phyloP scores from a whole-genome alignment of 2,329 filamentous ascomycete species.

The Lecanicillium sp. region DNA sequence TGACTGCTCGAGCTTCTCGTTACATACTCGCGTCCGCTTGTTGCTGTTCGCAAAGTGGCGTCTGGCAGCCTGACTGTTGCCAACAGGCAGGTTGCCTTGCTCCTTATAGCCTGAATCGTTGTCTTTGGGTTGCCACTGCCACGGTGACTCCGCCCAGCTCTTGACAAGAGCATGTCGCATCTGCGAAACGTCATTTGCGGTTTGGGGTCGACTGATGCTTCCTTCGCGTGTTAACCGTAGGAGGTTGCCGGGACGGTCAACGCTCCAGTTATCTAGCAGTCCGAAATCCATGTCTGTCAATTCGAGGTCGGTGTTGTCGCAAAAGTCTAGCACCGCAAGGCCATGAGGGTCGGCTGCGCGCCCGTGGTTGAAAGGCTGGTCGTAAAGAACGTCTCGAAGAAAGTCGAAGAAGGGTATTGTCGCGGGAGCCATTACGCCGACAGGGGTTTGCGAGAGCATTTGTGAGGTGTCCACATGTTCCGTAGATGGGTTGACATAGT shows the following conservation, averaged over 20 bases:
- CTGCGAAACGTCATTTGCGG: conserved; percentile 36
- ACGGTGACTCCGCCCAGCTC: conserved; percentile 45
- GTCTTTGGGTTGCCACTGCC: conserved; percentile 43
- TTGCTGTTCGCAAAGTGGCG: conserved; percentile 34
- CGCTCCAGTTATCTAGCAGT: conserved; percentile 43
- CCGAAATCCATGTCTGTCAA: conserved; percentile 48
- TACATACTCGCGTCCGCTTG: conserved; percentile 34
- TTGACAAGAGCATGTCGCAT: conserved; percentile 43
- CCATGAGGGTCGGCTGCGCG: conserved; percentile 35
- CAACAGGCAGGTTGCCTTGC: conserved; percentile 39
- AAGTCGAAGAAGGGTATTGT: conserved; percentile 44
- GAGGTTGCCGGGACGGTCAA: conserved; percentile 27
- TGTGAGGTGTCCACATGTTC: conserved; percentile 10
- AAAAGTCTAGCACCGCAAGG: conserved; percentile 43
- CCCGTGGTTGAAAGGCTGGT: conserved; percentile 34
- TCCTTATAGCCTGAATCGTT: conserved; percentile 40
- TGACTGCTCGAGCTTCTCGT: conserved; percentile 39
- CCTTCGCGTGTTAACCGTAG: conserved; percentile 17
- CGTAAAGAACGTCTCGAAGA: conserved; percentile 44
- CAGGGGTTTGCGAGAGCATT: conserved; percentile 15
- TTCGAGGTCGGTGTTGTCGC: conserved; percentile 43
- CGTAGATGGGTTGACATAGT: background rate
- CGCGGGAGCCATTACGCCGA: conserved; percentile 23
- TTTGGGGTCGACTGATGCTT: conserved; percentile 26
- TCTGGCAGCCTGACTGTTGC: conserved; percentile 32